Evolutionary conservation across 768 basidiomycete genomes (phyloP).

Genomic region (Agaricus sinodeliciosus): DNA sequence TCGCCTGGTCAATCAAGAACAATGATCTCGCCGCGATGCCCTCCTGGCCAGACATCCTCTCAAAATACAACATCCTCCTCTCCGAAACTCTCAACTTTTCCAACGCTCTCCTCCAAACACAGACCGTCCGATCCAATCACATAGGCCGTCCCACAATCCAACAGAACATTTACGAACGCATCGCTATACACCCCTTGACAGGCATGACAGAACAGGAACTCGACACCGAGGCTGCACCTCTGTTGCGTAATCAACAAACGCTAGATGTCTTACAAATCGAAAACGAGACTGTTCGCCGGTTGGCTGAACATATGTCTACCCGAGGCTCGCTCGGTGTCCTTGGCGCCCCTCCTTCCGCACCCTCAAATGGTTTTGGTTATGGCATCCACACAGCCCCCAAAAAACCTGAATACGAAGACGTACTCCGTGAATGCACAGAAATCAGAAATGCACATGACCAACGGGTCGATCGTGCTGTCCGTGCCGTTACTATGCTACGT

Average conservation of each 20-base stretch:
- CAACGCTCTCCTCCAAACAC: conserved; percentile 41
- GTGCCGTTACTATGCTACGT: conserved; percentile 69
- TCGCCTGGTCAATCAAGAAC: conserved; percentile 59
- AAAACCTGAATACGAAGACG: conserved; percentile 54
- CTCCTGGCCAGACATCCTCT: conserved; percentile 80
- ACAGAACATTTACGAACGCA: conserved; percentile 51
- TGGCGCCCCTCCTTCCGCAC: conserved; percentile 25
- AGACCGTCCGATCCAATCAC: conserved; percentile 1
- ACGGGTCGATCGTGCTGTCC: conserved; percentile 70
- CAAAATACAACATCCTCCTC: conserved; percentile 80
- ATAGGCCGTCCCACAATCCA: conserved; percentile 13
- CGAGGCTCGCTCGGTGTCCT: conserved; percentile 49
- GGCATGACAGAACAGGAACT: conserved; percentile 58
- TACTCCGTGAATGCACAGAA: conserved; percentile 57
- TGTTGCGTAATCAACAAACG: conserved; percentile 77
- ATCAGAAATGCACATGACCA: conserved; percentile 68
- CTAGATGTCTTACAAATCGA: conserved; percentile 68
- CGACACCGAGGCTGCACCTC: conserved; percentile 66
- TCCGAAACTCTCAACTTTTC: conserved; percentile 80
- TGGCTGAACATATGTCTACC: conserved; percentile 61
- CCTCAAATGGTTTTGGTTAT: conserved; percentile 11
- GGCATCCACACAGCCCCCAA: conserved; percentile 15
- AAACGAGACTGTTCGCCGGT: conserved; percentile 62
- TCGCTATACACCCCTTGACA: conserved; percentile 59
- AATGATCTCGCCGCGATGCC: conserved; percentile 58